Base-by-base conservation (phyloP, 2,329 filamentous ascomycete species). In the Diplodia scrobiculata region DNA sequence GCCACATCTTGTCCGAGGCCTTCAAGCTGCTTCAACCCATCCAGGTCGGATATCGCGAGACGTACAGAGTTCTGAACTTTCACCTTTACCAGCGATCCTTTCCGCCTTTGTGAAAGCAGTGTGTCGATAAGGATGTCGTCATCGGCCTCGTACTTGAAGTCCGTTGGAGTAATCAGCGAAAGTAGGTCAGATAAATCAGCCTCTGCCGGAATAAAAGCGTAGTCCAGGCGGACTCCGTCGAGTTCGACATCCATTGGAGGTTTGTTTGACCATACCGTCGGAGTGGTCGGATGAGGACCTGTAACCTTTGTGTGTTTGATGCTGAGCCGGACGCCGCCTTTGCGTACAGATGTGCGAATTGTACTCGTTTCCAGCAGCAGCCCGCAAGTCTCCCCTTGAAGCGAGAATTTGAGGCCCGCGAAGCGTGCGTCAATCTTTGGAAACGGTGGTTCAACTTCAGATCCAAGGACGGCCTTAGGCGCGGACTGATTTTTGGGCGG, bases 71-170 rank as follows among this genome's bases (percentile, higher is more conserved):
- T 52, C 25, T 54, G 47, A 5, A 96, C 74, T 3, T 85, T 87
- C 5, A 91, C 76, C 58, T 91, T 87, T 34, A 97, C 80, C 6
- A 98, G 89, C 10, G 91, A 88, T 0, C 94, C 95, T 77, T 97
- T 94, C 63, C 89, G 86, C 67, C 95, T 84, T 76, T 99, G 95
- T 25, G 91, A 85, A 14, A 98, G 80, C 0, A 99, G 82, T 0
- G 92, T 97, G 71, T 98, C 94, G 25, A 99, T 86, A 83, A 99
- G 88, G 68, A 99, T 96, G 72, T 98, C 94, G 71, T 97, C 92
- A 68, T 96, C 91, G 54, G 88, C 87, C 68, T 94, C 89, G 71
- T 95, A 97, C 69, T 93, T 92, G 75, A 95, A 88, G 69, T 92
- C 95, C 0, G 93, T 97, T 0, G 95, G 96, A 6, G 91, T 96